Base-by-base conservation (phyloP, 306 rosid species). In the Lupinus albus region DNA sequence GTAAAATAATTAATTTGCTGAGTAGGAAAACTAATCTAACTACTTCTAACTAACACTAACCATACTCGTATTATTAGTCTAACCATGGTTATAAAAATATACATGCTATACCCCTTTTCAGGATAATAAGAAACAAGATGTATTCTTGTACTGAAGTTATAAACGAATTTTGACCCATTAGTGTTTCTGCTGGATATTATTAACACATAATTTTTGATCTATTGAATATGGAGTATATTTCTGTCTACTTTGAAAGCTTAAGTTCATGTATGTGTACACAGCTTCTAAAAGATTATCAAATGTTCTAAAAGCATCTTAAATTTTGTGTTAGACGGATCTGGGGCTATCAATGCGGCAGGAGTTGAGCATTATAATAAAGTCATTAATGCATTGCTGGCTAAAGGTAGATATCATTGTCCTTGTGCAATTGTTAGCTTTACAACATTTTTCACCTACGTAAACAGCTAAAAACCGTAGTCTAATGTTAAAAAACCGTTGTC, bases 281-380 rank as follows among this genome's bases (percentile, higher is more conserved):
- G 18, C n/a, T 56, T 20, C 1, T 46, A 15, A 7, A 32, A 46
- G 14, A 14, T 67, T 5, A 54, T 21, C 5, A 46, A 35, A 33
- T 48, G 28, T 49, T 30, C 62, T 62, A 17, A 73, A 25, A 1
- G 2, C 30, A 44, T 52, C 67, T 51, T 42, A 36, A 14, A 39
- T 74, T 65, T 74, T 28, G 58, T 59, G 35, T 73, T 51, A 94
- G 99, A 86, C 79, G 97, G 97, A 74, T 79, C 66, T 12, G 96
- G 95, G 13, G 61, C 68, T 70, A 85, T 94, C 68, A 94, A 90
- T 70, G 84, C 81, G 41, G 91, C 88, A 8, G 97, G 97, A 66
- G 41, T 94, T 48, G 92, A 84, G 78, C 89, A 94, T 68, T 94
- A 94, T 71, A 86, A 94, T 64, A 88, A 87, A 36, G 74, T 94